Evolutionary conservation across 2,329 filamentous ascomycete species (phyloP).

Genomic region (Nakataea oryzae): DNA sequence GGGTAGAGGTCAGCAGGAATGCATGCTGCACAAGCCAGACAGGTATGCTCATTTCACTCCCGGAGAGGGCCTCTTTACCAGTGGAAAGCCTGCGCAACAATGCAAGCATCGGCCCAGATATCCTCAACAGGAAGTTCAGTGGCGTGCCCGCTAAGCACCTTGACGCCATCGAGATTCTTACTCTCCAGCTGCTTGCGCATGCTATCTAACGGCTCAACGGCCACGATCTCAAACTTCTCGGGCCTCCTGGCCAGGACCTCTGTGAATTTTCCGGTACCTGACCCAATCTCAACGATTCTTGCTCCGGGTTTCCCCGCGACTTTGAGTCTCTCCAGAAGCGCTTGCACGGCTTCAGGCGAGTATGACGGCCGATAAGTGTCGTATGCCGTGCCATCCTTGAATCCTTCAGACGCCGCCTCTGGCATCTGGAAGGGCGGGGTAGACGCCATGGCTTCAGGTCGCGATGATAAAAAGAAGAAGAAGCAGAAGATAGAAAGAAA

Average conservation of each 20-base stretch:
- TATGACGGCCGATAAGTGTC: constrained; percentile 61
- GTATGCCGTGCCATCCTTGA: constrained; percentile 53
- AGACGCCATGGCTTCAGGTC: neutral
- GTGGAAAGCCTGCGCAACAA: constrained; percentile 55
- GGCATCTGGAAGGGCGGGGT: constrained; percentile 10
- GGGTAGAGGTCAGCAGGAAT: neutral
- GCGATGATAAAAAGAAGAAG: too few relatives aligned
- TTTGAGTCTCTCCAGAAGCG: constrained; percentile 44
- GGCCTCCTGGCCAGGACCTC: constrained; percentile 39
- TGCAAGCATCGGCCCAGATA: constrained; percentile 52
- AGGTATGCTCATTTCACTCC: neutral
- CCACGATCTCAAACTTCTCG: constrained; percentile 44
- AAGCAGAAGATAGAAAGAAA: too few relatives aligned
- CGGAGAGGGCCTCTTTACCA: constrained; percentile 27
- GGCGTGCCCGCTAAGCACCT: constrained; percentile 46
- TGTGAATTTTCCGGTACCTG: constrained; percentile 23
- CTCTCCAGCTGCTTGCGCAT: constrained; percentile 52
- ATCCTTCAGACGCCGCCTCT: constrained; percentile 39
- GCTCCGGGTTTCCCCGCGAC: constrained; percentile 34
- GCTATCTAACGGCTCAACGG: constrained; percentile 48
- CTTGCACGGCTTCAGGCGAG: constrained; percentile 42
- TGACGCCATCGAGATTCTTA: constrained; percentile 47
- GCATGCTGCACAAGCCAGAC: neutral
- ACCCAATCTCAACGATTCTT: constrained; percentile 21
- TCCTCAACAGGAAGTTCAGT: constrained; percentile 43